Percentiles rank a stretch among this genome's conserved stretches.
Evolutionary conservation across 129 eudicot genomes (phyloP).

Genomic region (Saposhnikovia divaricata): DNA sequence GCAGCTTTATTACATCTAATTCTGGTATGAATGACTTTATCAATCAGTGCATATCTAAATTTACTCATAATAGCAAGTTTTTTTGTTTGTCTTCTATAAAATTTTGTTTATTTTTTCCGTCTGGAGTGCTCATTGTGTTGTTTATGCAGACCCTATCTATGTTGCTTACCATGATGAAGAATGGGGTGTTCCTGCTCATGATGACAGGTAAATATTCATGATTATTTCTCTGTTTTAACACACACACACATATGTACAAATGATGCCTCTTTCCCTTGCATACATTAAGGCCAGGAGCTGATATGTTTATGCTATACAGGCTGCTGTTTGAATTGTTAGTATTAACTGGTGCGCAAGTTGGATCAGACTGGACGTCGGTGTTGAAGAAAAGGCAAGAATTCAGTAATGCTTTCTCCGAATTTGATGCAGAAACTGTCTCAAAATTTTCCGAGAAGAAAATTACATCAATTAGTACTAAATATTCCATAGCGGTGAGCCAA

Average conservation of each 20-base stretch:
- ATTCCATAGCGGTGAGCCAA: slow-evolving; percentile 48
- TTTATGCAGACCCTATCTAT: slow-evolving; percentile 55
- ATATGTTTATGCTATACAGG: slow-evolving; percentile 27
- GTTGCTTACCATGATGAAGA: slow-evolving; percentile 88
- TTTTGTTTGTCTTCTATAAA: neutral
- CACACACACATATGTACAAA: too few species aligned
- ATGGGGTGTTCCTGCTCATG: slow-evolving; percentile 97
- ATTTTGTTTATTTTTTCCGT: neutral
- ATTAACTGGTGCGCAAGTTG: slow-evolving; percentile 81
- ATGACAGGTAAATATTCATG: slow-evolving; percentile 48
- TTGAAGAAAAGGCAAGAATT: slow-evolving; percentile 55
- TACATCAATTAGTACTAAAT: slow-evolving; percentile 40
- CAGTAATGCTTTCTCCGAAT: slow-evolving; percentile 73
- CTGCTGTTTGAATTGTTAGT: slow-evolving; percentile 69
- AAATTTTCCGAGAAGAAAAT: slow-evolving; percentile 60
- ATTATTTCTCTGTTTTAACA: neutral
- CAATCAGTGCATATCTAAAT: neutral
- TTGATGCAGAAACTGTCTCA: slow-evolving; percentile 69
- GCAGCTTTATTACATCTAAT: slow-evolving; percentile 70
- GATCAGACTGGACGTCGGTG: slow-evolving; percentile 90
- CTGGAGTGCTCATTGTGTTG: neutral
- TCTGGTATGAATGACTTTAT: slow-evolving; percentile 38
- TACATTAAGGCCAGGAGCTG: neutral
- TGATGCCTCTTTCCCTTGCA: neutral
- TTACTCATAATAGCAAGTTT: too few species aligned